A percentile compares a stretch with the other conserved stretches of the same genome.
phyloP scores from a whole-genome alignment of 23 red algal genomes.

The Gracilaria gracilis region DNA sequence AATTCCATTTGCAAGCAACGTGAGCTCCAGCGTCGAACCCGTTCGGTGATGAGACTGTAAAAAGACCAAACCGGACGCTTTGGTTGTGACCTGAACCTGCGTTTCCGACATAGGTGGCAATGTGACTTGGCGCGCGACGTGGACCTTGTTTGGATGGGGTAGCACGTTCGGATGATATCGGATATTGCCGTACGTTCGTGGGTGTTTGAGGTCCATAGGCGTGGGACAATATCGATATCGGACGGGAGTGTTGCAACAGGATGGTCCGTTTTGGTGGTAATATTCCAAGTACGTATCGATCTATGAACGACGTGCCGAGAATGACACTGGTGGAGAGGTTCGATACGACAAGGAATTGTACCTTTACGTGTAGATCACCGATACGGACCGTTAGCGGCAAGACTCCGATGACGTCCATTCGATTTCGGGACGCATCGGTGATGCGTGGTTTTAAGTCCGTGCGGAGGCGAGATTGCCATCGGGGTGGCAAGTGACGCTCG shows the following conservation, averaged over 20 bases:
- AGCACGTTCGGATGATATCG: not conserved
- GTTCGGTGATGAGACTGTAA: not conserved
- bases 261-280: not conserved
- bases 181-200: too few relatives aligned
- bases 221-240: not conserved
- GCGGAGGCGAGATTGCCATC: too few relatives aligned
- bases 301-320: not conserved
- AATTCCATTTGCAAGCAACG: slow-evolving; percentile 30
- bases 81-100: not conserved
- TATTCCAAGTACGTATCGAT: not conserved
- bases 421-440: slow-evolving; percentile 12
- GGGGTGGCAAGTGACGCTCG: too few relatives aligned
- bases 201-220: not conserved
- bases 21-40: not conserved
- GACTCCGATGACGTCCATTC: not conserved
- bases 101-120: slow-evolving; percentile 8
- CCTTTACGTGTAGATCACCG: not conserved
- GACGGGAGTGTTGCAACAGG: not conserved
- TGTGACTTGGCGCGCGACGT: not conserved
- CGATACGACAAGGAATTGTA: not conserved
- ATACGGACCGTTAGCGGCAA: not conserved
- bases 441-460: not conserved
- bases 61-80: not conserved
- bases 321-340: not conserved
- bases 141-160: not conserved